Percentiles rank a stretch among this genome's conserved stretches.
Conservation (phyloP, 2,329 filamentous ascomycete species). For the Aureobasidium sp. region DNA sequence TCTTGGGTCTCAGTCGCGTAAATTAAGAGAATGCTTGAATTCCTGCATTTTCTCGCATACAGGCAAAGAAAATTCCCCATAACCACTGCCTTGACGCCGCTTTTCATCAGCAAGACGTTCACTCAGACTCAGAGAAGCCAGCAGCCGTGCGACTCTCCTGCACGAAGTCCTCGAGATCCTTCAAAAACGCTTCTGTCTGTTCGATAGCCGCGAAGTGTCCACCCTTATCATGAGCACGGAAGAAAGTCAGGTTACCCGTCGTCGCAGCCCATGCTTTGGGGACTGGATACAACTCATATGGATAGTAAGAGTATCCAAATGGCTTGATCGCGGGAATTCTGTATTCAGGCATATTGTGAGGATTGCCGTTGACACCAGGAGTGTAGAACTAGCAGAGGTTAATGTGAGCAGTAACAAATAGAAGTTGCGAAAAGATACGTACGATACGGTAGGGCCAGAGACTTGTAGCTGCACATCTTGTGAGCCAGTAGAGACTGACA, state of each 20-base stretch:
- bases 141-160: background rate
- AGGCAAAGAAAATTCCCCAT: too few species aligned
- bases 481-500: constrained; percentile 49
- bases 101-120: too few species aligned
- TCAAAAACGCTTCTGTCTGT: constrained; percentile 24
- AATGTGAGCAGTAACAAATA: background rate
- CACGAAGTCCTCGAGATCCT: constrained; percentile 26
- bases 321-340: constrained; percentile 26
- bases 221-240: constrained; percentile 29
- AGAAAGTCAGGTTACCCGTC: constrained; percentile 32
- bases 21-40: too few species aligned
- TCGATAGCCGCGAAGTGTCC: constrained; percentile 33
- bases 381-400: background rate
- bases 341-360: background rate
- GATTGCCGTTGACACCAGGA: background rate
- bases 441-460: constrained; percentile 41
- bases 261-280: constrained; percentile 30
- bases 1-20: too few species aligned
- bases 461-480: constrained; percentile 26
- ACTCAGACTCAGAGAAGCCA: background rate
- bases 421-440: background rate
- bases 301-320: constrained; percentile 36
- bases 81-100: too few species aligned
- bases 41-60: too few species aligned
- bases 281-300: constrained; percentile 31